Percentiles rank a stretch among this genome's conserved stretches.
These are phyloP conservation scores for Colletotrichum sp. DNA, from an alignment of 2,329 filamentous ascomycete genomes.

Conservation along the genomic window DNA sequence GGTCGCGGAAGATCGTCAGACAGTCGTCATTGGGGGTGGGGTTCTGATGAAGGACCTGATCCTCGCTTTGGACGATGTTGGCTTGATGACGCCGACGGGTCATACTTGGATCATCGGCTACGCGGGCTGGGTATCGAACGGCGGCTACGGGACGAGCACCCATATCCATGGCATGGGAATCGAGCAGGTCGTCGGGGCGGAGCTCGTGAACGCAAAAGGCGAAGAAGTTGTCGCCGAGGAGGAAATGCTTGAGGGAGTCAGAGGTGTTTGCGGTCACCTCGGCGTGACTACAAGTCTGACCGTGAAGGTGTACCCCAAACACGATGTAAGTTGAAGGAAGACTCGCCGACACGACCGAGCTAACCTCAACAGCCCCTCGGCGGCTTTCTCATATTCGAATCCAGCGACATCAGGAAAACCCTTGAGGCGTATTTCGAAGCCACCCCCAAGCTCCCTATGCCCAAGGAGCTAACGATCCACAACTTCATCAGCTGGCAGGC, in stretches of 20 bases:
- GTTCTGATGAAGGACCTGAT: neutral
- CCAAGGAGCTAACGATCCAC: neutral
- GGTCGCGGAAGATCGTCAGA: neutral
- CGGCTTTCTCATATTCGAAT: neutral
- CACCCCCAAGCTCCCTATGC: neutral
- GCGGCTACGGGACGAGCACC: constrained; percentile 37
- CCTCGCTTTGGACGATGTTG: neutral
- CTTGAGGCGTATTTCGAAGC: neutral
- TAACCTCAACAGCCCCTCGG: neutral
- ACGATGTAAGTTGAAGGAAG: neutral
- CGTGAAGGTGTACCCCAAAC: constrained; percentile 27
- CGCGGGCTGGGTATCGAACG: constrained; percentile 38
- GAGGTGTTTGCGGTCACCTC: constrained; percentile 31
- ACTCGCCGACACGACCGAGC: neutral
- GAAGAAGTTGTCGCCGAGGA: constrained; percentile 29
- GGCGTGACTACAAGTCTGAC: constrained; percentile 30
- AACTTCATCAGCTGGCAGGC: neutral
- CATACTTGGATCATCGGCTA: constrained; percentile 30
- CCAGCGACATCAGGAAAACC: neutral
- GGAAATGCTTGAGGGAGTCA: constrained; percentile 30
- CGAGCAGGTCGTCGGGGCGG: constrained; percentile 39
- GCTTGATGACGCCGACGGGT: neutral
- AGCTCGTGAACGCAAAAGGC: constrained; percentile 30
- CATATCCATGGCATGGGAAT: constrained; percentile 34
- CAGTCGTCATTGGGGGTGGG: neutral